Evolutionary conservation across 1,139 yeast genomes (phyloP).

Genomic region (Scheffersomyces insectosa): DNA sequence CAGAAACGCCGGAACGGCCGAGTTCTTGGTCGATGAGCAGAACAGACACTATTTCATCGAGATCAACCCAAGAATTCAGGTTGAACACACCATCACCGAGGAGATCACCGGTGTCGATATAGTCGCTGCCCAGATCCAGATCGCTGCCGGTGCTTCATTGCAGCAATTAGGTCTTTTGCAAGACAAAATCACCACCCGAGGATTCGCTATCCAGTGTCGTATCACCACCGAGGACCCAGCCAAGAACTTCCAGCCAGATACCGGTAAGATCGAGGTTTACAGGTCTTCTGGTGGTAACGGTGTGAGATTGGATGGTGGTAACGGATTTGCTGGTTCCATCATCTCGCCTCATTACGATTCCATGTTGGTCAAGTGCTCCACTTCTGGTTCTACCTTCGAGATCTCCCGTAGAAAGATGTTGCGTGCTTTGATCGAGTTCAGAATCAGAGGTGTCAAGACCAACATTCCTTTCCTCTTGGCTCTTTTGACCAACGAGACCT

Average conservation of each 20-base stretch:
- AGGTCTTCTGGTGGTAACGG: slow-evolving; percentile 99
- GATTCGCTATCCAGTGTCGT: slow-evolving; percentile 98
- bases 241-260: slow-evolving; percentile 96
- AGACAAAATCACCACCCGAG: slow-evolving; percentile 92
- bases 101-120: slow-evolving; percentile 98
- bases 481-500: slow-evolving; percentile 88
- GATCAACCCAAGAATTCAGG: slow-evolving; percentile 98
- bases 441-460: slow-evolving; percentile 98
- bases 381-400: slow-evolving; percentile 95
- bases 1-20: slow-evolving; percentile 98
- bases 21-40: slow-evolving; percentile 89
- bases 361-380: slow-evolving; percentile 96
- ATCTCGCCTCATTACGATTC: slow-evolving; percentile 98
- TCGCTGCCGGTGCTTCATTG: slow-evolving; percentile 97
- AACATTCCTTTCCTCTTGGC: slow-evolving; percentile 95
- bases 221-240: slow-evolving; percentile 98
- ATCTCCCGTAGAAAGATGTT: slow-evolving; percentile 97
- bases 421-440: slow-evolving; percentile 92
- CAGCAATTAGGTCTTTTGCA: slow-evolving; percentile 89
- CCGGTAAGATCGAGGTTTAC: slow-evolving; percentile 97
- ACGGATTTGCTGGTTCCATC: slow-evolving; percentile 98
- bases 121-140: slow-evolving; percentile 98
- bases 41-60: slow-evolving; percentile 97
- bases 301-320: slow-evolving; percentile 98
- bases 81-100: slow-evolving; percentile 98